Percentiles rank a stretch among this genome's conserved stretches.
phyloP scores from a whole-genome alignment of 331 rosid species.

The Quercus tomentella region DNA sequence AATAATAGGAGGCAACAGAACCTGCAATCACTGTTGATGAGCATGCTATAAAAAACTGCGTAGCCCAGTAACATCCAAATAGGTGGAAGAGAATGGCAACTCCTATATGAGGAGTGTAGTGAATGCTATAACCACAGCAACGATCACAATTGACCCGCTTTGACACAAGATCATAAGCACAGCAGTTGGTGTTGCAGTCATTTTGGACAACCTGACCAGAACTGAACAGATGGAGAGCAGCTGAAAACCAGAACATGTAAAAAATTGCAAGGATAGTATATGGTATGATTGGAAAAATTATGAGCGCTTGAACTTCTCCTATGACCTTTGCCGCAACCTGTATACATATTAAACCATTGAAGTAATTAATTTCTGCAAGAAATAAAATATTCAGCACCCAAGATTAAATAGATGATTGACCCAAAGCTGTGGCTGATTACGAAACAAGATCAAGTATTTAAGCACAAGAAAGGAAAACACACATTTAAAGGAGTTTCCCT shows the following conservation, averaged over 20 bases:
- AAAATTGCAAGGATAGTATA: conserved; percentile 73
- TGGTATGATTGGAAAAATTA: conserved; percentile 83
- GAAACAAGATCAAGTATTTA: neutral
- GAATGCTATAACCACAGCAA: conserved; percentile 92
- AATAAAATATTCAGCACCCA: conserved; percentile 4
- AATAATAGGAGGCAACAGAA: conserved; percentile 89
- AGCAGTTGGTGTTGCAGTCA: conserved; percentile 81
- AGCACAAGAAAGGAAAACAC: neutral
- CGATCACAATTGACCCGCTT: conserved; percentile 81
- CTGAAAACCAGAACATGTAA: conserved; percentile 95
- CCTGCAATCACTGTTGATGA: conserved; percentile 97
- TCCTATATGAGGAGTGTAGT: conserved; percentile 90
- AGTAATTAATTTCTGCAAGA: conserved; percentile 5
- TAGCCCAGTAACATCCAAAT: conserved; percentile 93
- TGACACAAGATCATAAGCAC: conserved; percentile 74
- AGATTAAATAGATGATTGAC: neutral
- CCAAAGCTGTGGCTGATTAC: neutral
- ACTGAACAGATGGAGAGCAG: conserved; percentile 91
- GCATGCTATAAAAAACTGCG: conserved; percentile 84
- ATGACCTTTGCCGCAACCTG: conserved; percentile 99
- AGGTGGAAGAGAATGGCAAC: conserved; percentile 88
- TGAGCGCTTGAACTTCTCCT: conserved; percentile 95
- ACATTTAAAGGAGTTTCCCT: neutral
- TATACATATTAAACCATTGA: conserved; percentile 16
- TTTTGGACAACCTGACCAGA: conserved; percentile 91